Evolutionary conservation across 2,329 filamentous ascomycete species (phyloP), one percentile per base, ranked within the genome.

Genomic region (Colletotrichum sp.): DNA sequence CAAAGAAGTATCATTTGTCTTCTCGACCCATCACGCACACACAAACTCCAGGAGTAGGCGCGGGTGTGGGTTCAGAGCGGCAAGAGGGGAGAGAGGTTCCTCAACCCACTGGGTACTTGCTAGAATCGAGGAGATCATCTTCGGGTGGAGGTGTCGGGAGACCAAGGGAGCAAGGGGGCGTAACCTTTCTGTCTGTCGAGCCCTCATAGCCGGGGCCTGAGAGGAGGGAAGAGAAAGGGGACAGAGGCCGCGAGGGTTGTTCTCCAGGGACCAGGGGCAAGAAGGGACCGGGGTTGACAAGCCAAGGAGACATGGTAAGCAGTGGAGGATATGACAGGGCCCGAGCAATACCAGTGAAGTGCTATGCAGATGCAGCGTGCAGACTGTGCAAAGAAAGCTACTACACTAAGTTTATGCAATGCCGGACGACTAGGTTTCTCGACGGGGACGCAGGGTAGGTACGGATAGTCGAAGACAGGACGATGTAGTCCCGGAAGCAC

Each of bases 81-180:
- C 55, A 63, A 63, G 59, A 63, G 59, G 59, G 30, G 59, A n/a
- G 57, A 30, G 26, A 34, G 24, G 28, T 26, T 15, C 34, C 36
- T 72, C 69, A 24, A 57, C 57, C 69, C 57, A 68, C 73, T 71
- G 70, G 64, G 71, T 76, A 59, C 64, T 71, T 71, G 70, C 70
- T 62, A 68, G 59, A 65, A 74, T 49, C 44, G 69, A 77, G 77
- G 66, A 77, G 77, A 78, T 78, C 77, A 77, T 75, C 49, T 71
- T 67, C 71, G 72, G 72, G 76, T 77, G 75, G 72, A 77, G 72
- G 66, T 72, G 72, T 75, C 75, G 75, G 75, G 52, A 65, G 62
- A 72, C 75, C 72, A 72, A 78, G 68, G 77, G 75, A 77, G 77
- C 76, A 78, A 72, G 76, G 77, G 65, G 75, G 71, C 59, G 44